A percentile compares a stretch with the other conserved stretches of the same genome.
phyloP scores from a whole-genome alignment of 257 asterid genomes.

The Osmanthus fragrans region DNA sequence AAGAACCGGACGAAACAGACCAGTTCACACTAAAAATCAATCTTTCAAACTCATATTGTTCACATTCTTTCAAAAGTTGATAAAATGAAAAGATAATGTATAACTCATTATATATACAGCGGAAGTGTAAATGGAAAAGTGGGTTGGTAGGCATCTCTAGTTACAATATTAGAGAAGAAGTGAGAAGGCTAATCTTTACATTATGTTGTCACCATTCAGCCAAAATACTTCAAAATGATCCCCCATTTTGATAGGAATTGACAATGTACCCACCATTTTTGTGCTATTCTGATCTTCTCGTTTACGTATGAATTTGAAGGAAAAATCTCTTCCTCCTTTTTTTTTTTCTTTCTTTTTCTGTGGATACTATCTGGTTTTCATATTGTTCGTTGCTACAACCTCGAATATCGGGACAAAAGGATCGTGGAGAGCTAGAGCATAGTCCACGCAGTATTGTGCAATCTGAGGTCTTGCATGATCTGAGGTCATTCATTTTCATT shows the following conservation, averaged over 20 bases:
- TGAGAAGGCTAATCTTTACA: not conserved
- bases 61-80: no score
- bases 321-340: not conserved
- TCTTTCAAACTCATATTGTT: no score
- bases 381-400: not conserved
- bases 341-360: no score
- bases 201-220: not conserved
- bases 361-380: not conserved
- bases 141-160: not conserved
- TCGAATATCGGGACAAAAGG: not conserved
- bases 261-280: not conserved
- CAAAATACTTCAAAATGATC: not conserved
- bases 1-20: no score
- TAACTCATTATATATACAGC: no score
- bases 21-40: no score
- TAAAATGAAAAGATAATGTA: no score
- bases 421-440: not conserved
- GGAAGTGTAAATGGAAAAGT: not conserved
- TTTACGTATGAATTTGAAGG: not conserved
- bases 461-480: slow-evolving; percentile 4
- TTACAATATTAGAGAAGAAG: slow-evolving; percentile 3
- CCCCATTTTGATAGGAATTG: not conserved
- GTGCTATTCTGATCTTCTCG: not conserved
- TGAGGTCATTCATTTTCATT: not conserved
- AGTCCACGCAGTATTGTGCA: not conserved